These are phyloP conservation scores for Juncus inflexus DNA, from an alignment of 176 grass and related monocot species.

Conservation along the genomic window DNA sequence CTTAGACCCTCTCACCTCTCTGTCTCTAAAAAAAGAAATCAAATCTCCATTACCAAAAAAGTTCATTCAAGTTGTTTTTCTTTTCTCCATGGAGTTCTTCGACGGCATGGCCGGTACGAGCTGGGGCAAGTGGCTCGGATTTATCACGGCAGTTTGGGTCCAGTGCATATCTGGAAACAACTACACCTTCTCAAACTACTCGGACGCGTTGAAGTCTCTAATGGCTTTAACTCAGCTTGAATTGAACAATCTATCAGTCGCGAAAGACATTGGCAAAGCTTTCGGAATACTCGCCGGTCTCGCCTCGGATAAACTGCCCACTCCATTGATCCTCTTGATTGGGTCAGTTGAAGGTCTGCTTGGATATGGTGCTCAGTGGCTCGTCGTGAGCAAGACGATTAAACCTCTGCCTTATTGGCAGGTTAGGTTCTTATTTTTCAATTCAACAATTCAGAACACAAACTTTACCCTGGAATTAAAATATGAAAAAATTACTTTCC, in stretches of 20 bases:
- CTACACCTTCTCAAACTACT: conserved; percentile 99
- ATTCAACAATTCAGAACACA: too few species aligned
- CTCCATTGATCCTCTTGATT: conserved; percentile 77
- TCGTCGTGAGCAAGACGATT: conserved; percentile 57
- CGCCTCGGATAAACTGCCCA: conserved; percentile 81
- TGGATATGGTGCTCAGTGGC: conserved; percentile 90
- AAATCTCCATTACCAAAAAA: neutral
- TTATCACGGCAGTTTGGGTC: conserved; percentile 94
- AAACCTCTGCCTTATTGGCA: conserved; percentile 82
- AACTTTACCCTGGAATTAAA: too few species aligned
- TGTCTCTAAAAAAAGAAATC: neutral
- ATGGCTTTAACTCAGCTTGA: conserved; percentile 92
- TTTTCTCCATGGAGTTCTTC: conserved; percentile 26
- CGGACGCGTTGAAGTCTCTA: conserved; percentile 65
- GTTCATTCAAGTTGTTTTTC: too few species aligned
- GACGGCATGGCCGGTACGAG: conserved; percentile 39
- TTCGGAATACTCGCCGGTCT: conserved; percentile 85
- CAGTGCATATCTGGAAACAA: conserved; percentile 99
- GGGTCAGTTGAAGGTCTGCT: conserved; percentile 78
- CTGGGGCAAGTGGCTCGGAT: conserved; percentile 71
- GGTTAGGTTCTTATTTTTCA: conserved; percentile 16
- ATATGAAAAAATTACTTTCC: too few species aligned
- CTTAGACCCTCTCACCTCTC: neutral
- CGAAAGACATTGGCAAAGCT: conserved; percentile 98
- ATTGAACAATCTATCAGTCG: conserved; percentile 90